Evolutionary conservation across 768 basidiomycete genomes (phyloP), one percentile per base, ranked within the genome.

Genomic region (Tricholoma matsutake): DNA sequence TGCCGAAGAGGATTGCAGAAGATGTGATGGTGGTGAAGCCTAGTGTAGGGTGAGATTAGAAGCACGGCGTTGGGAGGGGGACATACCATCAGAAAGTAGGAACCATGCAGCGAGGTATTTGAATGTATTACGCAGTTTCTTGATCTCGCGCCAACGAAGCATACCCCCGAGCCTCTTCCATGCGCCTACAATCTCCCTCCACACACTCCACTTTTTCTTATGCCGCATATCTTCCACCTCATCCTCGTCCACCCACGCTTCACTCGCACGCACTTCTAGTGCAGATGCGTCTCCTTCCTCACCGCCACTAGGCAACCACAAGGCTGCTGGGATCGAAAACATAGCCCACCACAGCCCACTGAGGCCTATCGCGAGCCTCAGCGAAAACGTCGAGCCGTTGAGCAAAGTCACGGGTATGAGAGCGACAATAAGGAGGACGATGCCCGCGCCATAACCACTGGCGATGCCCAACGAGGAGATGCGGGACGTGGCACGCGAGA

Each of bases 101-200:
- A 97, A 96, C 95, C 96, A 98, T 0, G 96, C 94, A 5, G 87
- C 83, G 45, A 98, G 86, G 67, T 93, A 98, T 65, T 83, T 83
- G 79, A 96, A 98, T 1, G 95, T 94, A 68, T 94, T 88, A 31
- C 83, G 81, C 14, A 98, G 78, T 56, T 83, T 82, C 71, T 82
- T 83, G 41, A 96, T 85, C 69, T 96, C 88, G 7, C 74, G 76
- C 80, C 85, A 87, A 1, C 78, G 79, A 20, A 98, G 77, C 89
- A 94, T 94, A 32, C 75, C 78, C 0, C 84, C 86, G 0, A 98
- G 79, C 22, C 88, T 76, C 57, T 77, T 80, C 96, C 96, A 98
- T 0, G 92, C 91, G 4, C 75, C 78, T 1, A 70, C 65, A 20
- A 95, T 80, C 69, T 94, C 87, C 34, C 72, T 63, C 35, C 67